Conservation (phyloP, 208 protist species). For the Wallacemonas rigidus region DNA sequence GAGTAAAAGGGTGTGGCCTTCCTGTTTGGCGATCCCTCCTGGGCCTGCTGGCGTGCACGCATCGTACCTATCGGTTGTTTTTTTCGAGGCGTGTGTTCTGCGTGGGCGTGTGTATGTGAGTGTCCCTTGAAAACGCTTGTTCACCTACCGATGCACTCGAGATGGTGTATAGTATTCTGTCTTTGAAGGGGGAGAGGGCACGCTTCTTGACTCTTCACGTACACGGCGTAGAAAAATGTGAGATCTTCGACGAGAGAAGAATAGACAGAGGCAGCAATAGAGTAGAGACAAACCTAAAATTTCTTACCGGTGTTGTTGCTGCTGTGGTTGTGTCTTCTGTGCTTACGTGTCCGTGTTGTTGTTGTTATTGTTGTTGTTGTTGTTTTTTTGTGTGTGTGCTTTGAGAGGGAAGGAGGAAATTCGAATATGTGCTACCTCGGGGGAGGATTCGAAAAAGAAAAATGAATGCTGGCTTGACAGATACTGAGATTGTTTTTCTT, state of each 20-base stretch:
- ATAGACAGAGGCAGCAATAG: too few relatives aligned
- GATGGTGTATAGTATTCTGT: too few relatives aligned
- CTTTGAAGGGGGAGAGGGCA: too few relatives aligned
- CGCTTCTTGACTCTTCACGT: too few relatives aligned
- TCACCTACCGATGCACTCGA: too few relatives aligned
- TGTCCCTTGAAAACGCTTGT: too few relatives aligned
- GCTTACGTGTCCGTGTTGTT: constrained; percentile 1
- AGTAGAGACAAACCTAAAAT: too few relatives aligned
- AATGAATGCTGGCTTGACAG: constrained; percentile 11
- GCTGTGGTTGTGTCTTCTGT: constrained; percentile 6
- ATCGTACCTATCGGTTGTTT: constrained; percentile 9
- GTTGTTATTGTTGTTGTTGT: constrained; percentile 18
- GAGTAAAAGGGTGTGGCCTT: not conserved
- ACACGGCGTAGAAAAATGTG: too few relatives aligned
- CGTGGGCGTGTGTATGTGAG: not conserved
- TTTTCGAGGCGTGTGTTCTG: not conserved
- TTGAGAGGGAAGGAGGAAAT: not conserved
- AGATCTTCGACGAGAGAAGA: too few relatives aligned
- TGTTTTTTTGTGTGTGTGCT: constrained; percentile 4
- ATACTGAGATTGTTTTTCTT: not conserved
- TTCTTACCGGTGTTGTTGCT: not conserved
- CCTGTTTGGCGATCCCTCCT: constrained; percentile 3
- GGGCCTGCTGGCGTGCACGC: not conserved
- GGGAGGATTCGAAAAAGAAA: constrained; percentile 1
- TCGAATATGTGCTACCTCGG: not conserved